Evolutionary conservation across 352 stramenopile genomes (phyloP).

Genomic region (Elongisporangium senticosum): DNA sequence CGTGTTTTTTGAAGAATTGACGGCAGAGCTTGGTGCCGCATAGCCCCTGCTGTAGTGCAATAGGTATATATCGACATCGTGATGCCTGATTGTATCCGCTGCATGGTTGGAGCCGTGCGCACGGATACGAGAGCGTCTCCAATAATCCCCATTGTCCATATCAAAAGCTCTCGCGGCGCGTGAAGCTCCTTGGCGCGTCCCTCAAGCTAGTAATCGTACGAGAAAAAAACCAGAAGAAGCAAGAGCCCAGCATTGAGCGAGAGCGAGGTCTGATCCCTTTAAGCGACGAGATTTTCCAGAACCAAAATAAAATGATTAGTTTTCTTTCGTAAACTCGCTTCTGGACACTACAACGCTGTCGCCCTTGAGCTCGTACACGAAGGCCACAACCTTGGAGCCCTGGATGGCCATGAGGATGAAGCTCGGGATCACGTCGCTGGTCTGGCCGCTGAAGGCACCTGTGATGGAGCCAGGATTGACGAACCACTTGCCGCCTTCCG

Average conservation of each 20-base stretch:
- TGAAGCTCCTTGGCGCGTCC: not conserved
- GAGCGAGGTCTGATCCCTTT: slow-evolving; percentile 1
- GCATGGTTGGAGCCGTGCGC: not conserved
- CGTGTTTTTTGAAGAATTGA: slow-evolving; percentile 72
- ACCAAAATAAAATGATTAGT: slow-evolving; percentile 16
- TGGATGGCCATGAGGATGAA: slow-evolving; percentile 99
- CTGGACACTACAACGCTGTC: slow-evolving; percentile 87
- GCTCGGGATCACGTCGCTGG: slow-evolving; percentile 84
- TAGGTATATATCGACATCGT: slow-evolving; percentile 1
- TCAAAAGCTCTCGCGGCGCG: not conserved
- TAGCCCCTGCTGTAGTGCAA: slow-evolving; percentile 4
- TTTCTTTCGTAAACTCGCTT: slow-evolving; percentile 81
- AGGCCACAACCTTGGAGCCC: slow-evolving; percentile 93
- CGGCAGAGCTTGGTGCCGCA: slow-evolving; percentile 39
- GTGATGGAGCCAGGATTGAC: slow-evolving; percentile 98
- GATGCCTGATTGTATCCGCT: not conserved
- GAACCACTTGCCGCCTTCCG: slow-evolving; percentile 94
- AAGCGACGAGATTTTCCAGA: slow-evolving; percentile 1
- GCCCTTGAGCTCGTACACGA: slow-evolving; percentile 93
- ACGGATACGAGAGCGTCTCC: no score
- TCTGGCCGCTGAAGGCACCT: slow-evolving; percentile 88
- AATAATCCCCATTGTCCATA: not conserved
- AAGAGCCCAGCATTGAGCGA: slow-evolving; percentile 3
- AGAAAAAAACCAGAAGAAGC: not conserved
- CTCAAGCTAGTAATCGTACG: not conserved